phyloP scores from a whole-genome alignment of 371 early-diverging fungal genomes.

The Mucor irregularis region DNA sequence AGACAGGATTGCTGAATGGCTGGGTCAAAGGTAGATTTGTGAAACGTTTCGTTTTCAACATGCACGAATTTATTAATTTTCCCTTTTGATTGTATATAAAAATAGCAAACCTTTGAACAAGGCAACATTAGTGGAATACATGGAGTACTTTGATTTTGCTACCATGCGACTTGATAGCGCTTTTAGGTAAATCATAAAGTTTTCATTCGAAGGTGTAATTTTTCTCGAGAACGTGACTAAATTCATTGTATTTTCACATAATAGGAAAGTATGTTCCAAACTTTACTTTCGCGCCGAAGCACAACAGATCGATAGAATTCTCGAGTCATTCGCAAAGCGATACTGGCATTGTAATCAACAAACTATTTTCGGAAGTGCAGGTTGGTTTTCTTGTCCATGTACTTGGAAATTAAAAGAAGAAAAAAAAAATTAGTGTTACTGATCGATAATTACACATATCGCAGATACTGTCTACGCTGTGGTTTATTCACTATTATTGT shows the following conservation, averaged over 20 bases:
- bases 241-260: neutral
- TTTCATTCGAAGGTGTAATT: neutral
- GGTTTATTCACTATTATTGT: constrained; percentile 80
- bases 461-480: constrained; percentile 83
- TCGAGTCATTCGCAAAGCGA: constrained; percentile 77
- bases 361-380: constrained; percentile 52
- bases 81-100: constrained; percentile 1
- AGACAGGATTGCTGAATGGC: constrained; percentile 52
- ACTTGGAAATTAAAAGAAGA: neutral
- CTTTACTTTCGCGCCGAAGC: constrained; percentile 88
- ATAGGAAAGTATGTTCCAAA: constrained; percentile 68
- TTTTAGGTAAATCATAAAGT: constrained; percentile 60
- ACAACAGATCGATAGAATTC: constrained; percentile 88
- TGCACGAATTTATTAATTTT: neutral
- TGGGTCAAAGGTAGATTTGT: constrained; percentile 40
- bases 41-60: neutral
- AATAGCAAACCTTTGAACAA: constrained; percentile 55
- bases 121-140: constrained; percentile 63
- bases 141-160: constrained; percentile 76
- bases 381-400: no score
- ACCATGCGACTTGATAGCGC: constrained; percentile 74
- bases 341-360: constrained; percentile 83
- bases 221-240: neutral
- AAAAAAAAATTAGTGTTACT: neutral
- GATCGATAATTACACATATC: neutral